Percentiles rank a stretch among this genome's conserved stretches.
phyloP scores from a whole-genome alignment of 2,329 filamentous ascomycete genomes.

The Ophiostoma triangulosporum region DNA sequence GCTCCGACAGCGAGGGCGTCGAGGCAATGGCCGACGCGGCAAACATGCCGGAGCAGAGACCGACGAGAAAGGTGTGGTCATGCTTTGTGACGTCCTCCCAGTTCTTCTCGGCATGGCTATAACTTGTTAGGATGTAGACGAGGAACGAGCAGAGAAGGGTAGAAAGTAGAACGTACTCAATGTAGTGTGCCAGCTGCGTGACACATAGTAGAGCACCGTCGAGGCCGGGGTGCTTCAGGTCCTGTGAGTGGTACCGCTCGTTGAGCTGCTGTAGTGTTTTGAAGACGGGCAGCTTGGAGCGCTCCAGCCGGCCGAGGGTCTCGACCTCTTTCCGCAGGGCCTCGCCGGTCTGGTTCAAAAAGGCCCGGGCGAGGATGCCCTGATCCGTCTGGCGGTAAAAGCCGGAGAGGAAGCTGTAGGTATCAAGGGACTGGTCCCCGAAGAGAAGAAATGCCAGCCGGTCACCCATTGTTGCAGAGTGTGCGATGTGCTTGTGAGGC shows the following conservation, averaged over 20 bases:
- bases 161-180: slow-evolving; percentile 37
- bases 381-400: slow-evolving; percentile 32
- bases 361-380: slow-evolving; percentile 43
- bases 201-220: slow-evolving; percentile 53
- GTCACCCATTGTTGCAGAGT: slow-evolving; percentile 13
- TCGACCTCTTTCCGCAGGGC: slow-evolving; percentile 48
- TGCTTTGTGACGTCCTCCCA: slow-evolving; percentile 36
- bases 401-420: slow-evolving; percentile 47
- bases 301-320: slow-evolving; percentile 40
- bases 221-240: slow-evolving; percentile 44
- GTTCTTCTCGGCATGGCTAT: slow-evolving; percentile 39
- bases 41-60: slow-evolving; percentile 56
- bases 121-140: slow-evolving; percentile 17
- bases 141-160: background rate
- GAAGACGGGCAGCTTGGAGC: slow-evolving; percentile 47
- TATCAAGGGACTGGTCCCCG: slow-evolving; percentile 58
- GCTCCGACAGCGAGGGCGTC: slow-evolving; percentile 44
- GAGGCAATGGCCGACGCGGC: slow-evolving; percentile 56
- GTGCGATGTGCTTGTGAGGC: background rate
- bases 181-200: slow-evolving; percentile 54
- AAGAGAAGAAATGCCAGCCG: slow-evolving; percentile 48
- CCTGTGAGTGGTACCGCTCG: slow-evolving; percentile 47
- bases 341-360: slow-evolving; percentile 44
- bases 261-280: slow-evolving; percentile 49
- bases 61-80: slow-evolving; percentile 42